Base-by-base conservation (phyloP, 2,329 filamentous ascomycete genomes). In the Aschersonia sp. region DNA sequence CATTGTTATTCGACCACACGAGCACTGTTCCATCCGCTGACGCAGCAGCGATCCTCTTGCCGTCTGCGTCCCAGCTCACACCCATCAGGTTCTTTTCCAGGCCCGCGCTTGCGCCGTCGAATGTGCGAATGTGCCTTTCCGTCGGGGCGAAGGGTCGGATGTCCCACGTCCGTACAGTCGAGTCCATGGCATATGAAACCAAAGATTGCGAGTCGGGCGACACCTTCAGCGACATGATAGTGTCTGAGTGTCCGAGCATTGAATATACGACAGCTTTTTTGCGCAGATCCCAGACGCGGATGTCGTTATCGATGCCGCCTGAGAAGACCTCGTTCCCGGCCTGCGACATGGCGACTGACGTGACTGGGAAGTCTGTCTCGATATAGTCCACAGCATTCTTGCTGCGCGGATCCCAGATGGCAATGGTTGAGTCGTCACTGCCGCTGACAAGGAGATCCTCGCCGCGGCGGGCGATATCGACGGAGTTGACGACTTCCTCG, bases 311-410 rank as follows among this genome's bases (percentile, higher is more conserved):
- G 56, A 98, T 96, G 29, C 89, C 86, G 44, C 91, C 91, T 5
- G 86, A 85, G 64, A 92, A 98, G 30, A 98, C 79, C 67, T 97
- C 92, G 62, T 95, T 95, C 20, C 92, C 92, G 2, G 91, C 89
- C 62, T 95, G 89, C 0, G 89, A 84, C n/a, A 97, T 72, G 12
- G 89, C 87, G 5, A 97, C 80, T 0, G 91, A 85, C 2, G 92
- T 97, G 49, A 98, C 80, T 1, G 92, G 92, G 51, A 94, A 94
- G 51, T 92, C 84, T 0, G 89, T 95, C 60, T 91, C 80, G 52
- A 97, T 84, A 57, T 89, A 89, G 58, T 94, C 86, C 49, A 85
- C 78, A 0, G 89, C 91, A 47, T 87, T 80, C 65, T 96, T 97
- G 49, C 87, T 84, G 56, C 92, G 77, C 6, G 91, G 89, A 62